Conservation (phyloP, 2,329 filamentous ascomycete species). For the Cladosporium sp. region DNA sequence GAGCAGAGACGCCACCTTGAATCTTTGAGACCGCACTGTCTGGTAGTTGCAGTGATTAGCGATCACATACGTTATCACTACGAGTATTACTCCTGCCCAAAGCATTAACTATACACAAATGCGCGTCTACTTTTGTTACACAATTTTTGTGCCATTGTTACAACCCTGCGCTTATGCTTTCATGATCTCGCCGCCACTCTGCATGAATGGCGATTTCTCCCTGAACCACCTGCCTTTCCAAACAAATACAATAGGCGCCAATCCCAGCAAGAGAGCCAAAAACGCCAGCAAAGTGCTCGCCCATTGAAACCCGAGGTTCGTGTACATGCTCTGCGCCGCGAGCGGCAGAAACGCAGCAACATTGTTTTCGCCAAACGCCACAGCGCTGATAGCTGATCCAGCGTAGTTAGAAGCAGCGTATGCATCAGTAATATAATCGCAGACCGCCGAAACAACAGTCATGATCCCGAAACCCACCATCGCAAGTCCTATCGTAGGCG, state of each 20-base stretch:
- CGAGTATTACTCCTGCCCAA: not conserved
- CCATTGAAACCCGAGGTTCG: conserved; percentile 50
- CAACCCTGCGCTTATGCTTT: not conserved
- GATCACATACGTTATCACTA: not conserved
- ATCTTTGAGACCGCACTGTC: too few species aligned
- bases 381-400: conserved; percentile 50
- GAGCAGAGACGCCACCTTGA: too few species aligned
- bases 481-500: conserved; percentile 48
- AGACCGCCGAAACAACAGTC: conserved; percentile 47
- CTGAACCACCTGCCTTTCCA: conserved; percentile 36
- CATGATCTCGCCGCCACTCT: conserved; percentile 14
- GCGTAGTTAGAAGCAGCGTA: conserved; percentile 50
- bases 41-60: not conserved
- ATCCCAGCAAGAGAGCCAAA: conserved; percentile 45
- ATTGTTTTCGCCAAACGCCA: conserved; percentile 52
- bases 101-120: not conserved
- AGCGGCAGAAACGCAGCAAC: conserved; percentile 52
- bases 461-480: conserved; percentile 54
- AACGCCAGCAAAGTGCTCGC: conserved; percentile 51
- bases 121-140: not conserved
- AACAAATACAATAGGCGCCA: conserved; percentile 47
- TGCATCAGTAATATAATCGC: conserved; percentile 52
- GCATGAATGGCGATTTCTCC: conserved; percentile 38
- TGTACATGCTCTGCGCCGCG: conserved; percentile 50
- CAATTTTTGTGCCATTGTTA: not conserved